phyloP scores from a whole-genome alignment of 1,284 basidiomycete species.

The Ganoderma lingzhi region DNA sequence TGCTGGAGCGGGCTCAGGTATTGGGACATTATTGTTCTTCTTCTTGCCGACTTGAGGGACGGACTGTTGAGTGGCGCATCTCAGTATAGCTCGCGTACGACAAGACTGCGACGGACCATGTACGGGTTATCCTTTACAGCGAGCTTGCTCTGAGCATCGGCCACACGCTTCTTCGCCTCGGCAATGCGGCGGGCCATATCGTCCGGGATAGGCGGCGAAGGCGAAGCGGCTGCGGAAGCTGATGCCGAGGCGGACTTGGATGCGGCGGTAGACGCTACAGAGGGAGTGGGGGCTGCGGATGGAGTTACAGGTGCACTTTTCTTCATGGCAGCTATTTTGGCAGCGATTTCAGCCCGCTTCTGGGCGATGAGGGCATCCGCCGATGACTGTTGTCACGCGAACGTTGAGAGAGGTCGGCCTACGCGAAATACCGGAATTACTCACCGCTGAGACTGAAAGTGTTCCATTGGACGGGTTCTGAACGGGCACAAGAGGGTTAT shows the following conservation, averaged over 20 bases:
- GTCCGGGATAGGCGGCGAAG: slow-evolving; percentile 57
- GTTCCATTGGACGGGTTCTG: slow-evolving; percentile 65
- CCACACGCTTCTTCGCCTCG: slow-evolving; percentile 82
- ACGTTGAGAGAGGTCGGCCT: slow-evolving; percentile 5
- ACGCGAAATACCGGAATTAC: slow-evolving; percentile 30
- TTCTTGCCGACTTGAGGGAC: slow-evolving; percentile 63
- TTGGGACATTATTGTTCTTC: slow-evolving; percentile 38
- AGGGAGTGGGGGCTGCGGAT: slow-evolving; percentile 34
- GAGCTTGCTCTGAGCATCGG: slow-evolving; percentile 78
- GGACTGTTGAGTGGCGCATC: slow-evolving; percentile 45
- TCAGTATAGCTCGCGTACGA: neutral
- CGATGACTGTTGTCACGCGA: slow-evolving; percentile 45
- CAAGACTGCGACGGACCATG: slow-evolving; percentile 60
- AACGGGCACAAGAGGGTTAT: slow-evolving; percentile 66
- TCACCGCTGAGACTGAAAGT: slow-evolving; percentile 49
- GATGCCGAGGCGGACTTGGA: slow-evolving; percentile 42
- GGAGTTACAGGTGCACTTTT: slow-evolving; percentile 46
- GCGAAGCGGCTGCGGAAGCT: slow-evolving; percentile 41
- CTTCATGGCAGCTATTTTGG: slow-evolving; percentile 84
- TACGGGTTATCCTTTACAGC: slow-evolving; percentile 84
- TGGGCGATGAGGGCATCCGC: slow-evolving; percentile 74
- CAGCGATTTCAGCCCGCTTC: slow-evolving; percentile 86
- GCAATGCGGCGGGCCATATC: slow-evolving; percentile 76
- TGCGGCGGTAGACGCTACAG: slow-evolving; percentile 41
- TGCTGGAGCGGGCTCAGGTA: slow-evolving; percentile 68